Base-by-base conservation (phyloP, 176 grass and related monocot species). In the Oryza glaberrima region DNA sequence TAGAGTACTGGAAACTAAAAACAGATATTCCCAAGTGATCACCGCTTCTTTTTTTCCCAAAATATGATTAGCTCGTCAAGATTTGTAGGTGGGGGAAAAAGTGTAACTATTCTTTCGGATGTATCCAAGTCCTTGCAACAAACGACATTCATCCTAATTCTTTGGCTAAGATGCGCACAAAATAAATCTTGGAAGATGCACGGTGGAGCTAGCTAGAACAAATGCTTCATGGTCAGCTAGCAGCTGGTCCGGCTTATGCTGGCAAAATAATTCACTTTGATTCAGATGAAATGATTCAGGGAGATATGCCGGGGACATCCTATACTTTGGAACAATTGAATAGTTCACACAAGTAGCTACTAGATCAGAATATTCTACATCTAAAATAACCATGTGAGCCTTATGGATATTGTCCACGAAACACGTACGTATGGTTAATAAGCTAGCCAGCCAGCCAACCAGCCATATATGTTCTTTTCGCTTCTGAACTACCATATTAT, bases 251-350 rank as follows among this genome's bases (percentile, higher is more conserved):
- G 35, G 35, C 35, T 65, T 45, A 45, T 65, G 7, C 32, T 41
- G 7, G 15, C 80, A 22, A 9, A n/a, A 9, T 3, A 82, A 82
- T 34, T 60, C 6, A 43, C 43, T 7, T 19, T 63, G 51, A 73
- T 79, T 28, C 14, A 2, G 9, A 47, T 16, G 11, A 48, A 48
- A 48, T 46, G 65, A 20, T 46, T 45, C 77, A 67, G 30, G 16
- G 76, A 67, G 65, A 79, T 45, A 63, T 63, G 23, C 43, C 60
- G 2, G n/a, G n/a, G 38, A 78, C 23, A 46, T 58, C 54, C 54
- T 58, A n/a, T 58, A 56, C 15, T 19, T 14, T 4, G 7, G 2
- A 10, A 52, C 49, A 58, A 6, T 58, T 9, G 17, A n/a, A 58
- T 58, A 15, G 19, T 58, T n/a, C 19, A 8, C 51, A 19, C 47